Evolutionary conservation across 164 flowering plant genomes (phyloP), one percentile per base, ranked within the genome.

Genomic region (Chimonanthus salicifolius): DNA sequence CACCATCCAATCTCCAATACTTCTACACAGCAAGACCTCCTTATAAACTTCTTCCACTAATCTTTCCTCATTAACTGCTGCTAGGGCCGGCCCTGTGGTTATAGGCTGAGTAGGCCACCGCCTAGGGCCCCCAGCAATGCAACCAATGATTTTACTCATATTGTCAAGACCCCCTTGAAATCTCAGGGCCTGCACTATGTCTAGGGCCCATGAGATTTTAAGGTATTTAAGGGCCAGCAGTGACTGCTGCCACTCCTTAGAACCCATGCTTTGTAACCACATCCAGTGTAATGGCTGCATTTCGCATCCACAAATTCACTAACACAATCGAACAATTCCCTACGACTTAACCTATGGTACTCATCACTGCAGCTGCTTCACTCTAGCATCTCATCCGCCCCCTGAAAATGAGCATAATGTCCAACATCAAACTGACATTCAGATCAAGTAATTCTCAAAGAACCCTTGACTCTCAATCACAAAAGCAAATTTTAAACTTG

Each of bases 1-100:
- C 67, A 94, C 91, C 92, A 89, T 89, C 68, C 82, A 85, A 46
- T 94, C 85, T 60, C 82, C 86, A 90, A 86, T 82, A 54, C 81
- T 78, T 82, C 83, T 82, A 91, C 88, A 92, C 48, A 82, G 83
- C 15, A 82, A 78, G 7, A 94, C 86, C 73, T 93, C 98, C 81
- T 80, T 88, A 69, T 78, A 86, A 69, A 94, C 84, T 78, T 94
- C 92, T 68, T 87, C 89, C 6, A 88, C 92, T 74, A 95, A 78
- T 79, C 84, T 67, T 11, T 84, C 89, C 54, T 87, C 89, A 72
- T 77, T 82, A 75, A 89, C 84, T 74, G 85, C 76, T 47, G 21
- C 21, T 20, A 20, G 21, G 21, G 21, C 21, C 21, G 21, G 21
- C 21, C 21, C 21, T 20, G 21, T 20, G 21, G 21, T 20, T 20